Conservation (phyloP, 805 yeast species). For the Barnettozyma siamensis region DNA sequence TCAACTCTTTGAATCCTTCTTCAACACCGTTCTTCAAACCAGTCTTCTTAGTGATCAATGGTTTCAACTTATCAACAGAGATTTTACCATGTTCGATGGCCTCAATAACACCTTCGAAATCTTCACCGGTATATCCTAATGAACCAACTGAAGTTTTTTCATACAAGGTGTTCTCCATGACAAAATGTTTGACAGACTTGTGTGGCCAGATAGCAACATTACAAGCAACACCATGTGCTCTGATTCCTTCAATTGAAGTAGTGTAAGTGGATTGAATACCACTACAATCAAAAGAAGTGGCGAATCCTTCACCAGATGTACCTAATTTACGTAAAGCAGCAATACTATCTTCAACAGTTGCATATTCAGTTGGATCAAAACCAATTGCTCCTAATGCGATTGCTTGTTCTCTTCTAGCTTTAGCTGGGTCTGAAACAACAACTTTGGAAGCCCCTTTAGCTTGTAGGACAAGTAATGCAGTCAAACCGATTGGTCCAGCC, state of each 20-base stretch:
- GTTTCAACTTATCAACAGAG: conserved; percentile 29
- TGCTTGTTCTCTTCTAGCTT: conserved; percentile 56
- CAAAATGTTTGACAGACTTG: conserved; percentile 36
- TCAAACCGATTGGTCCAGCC: conserved; percentile 59
- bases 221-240: conserved; percentile 39
- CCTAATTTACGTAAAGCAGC: conserved; percentile 30
- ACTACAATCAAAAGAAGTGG: conserved; percentile 48
- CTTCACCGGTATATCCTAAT: conserved; percentile 38
- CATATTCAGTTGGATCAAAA: conserved; percentile 36
- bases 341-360: conserved; percentile 24
- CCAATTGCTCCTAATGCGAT: conserved; percentile 39
- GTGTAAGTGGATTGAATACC: conserved; percentile 44
- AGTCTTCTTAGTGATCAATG: conserved; percentile 36
- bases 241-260: conserved; percentile 34
- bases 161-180: conserved; percentile 39
- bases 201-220: conserved; percentile 49
- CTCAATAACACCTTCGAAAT: conserved; percentile 37
- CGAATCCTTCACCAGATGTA: conserved; percentile 40
- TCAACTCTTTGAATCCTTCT: conserved; percentile 37
- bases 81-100: conserved; percentile 35
- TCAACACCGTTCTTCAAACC: conserved; percentile 35
- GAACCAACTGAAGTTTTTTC: conserved; percentile 42
- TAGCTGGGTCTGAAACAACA: conserved; percentile 59
- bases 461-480: conserved; percentile 47
- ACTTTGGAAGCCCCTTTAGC: conserved; percentile 43